phyloP scores from a whole-genome alignment of 306 rosid species.

The Rubus idaeus region DNA sequence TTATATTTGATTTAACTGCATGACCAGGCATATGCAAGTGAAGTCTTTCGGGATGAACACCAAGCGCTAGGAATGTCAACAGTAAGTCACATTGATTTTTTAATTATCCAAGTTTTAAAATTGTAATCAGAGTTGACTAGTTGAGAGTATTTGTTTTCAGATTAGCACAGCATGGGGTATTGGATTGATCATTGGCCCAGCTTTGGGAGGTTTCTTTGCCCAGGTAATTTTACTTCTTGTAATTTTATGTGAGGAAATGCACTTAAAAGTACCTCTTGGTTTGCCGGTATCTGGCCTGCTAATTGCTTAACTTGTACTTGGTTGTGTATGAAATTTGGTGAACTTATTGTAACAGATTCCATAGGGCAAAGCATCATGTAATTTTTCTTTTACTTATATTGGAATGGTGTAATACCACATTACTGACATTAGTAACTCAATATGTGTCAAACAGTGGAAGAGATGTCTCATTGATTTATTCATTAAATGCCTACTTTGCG shows the following conservation, averaged over 20 bases:
- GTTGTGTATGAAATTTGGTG: neutral
- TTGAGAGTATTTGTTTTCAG: conserved; percentile 39
- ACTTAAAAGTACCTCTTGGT: neutral
- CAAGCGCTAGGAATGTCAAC: conserved; percentile 79
- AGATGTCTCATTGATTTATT: neutral
- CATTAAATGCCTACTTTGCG: neutral
- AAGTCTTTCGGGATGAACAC: conserved; percentile 67
- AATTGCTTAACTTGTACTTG: neutral
- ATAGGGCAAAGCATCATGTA: neutral
- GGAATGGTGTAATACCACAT: neutral
- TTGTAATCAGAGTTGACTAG: neutral
- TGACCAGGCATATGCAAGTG: conserved; percentile 76
- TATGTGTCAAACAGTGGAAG: neutral
- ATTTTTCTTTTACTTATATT: neutral
- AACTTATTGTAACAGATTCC: neutral
- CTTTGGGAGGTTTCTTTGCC: conserved; percentile 85
- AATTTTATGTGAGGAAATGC: conserved; percentile 1
- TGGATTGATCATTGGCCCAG: conserved; percentile 83
- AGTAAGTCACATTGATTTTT: conserved; percentile 42
- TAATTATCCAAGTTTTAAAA: conserved; percentile 2
- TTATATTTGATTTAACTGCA: conserved; percentile 5
- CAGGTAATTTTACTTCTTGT: conserved; percentile 53
- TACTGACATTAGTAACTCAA: neutral
- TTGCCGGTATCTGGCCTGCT: neutral
- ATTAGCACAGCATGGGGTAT: conserved; percentile 76